A percentile compares a stretch with the other conserved stretches of the same genome.
Evolutionary conservation across 257 asterid species (phyloP).

Genomic region (Solanum acaule): DNA sequence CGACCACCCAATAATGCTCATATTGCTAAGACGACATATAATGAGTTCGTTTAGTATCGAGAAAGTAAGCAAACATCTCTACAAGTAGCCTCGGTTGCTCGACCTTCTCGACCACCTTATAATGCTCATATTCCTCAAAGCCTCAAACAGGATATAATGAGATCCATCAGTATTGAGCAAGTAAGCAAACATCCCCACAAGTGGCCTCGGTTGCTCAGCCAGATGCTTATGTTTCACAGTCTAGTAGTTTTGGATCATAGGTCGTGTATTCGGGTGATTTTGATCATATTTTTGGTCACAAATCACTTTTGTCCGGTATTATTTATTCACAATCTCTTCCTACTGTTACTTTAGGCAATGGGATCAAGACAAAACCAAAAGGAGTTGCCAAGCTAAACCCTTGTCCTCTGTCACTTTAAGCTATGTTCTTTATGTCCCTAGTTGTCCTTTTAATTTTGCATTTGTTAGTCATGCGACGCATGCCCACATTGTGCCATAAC

Average conservation of each 20-base stretch:
- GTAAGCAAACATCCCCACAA: no score
- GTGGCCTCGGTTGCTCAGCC: neutral
- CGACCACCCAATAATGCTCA: no score
- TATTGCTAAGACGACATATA: no score
- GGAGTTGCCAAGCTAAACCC: neutral
- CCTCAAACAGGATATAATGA: no score
- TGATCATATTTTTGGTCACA: neutral
- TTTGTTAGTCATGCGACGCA: no score
- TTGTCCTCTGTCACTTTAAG: neutral
- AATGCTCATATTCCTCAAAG: neutral
- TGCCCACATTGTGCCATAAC: no score
- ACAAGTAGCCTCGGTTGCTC: no score
- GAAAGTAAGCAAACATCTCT: no score
- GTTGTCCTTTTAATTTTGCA: neutral
- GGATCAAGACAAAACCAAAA: neutral
- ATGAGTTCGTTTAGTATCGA: no score
- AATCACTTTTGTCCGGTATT: neutral
- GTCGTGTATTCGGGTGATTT: neutral
- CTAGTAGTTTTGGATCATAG: neutral
- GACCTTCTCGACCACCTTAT: neutral
- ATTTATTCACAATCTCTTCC: neutral
- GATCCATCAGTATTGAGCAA: no score
- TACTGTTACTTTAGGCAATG: neutral
- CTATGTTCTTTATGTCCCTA: neutral
- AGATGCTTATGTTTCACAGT: neutral